A percentile compares a stretch with the other conserved stretches of the same genome.
phyloP scores from a whole-genome alignment of 257 asterid species.

The Solanum chilense region DNA sequence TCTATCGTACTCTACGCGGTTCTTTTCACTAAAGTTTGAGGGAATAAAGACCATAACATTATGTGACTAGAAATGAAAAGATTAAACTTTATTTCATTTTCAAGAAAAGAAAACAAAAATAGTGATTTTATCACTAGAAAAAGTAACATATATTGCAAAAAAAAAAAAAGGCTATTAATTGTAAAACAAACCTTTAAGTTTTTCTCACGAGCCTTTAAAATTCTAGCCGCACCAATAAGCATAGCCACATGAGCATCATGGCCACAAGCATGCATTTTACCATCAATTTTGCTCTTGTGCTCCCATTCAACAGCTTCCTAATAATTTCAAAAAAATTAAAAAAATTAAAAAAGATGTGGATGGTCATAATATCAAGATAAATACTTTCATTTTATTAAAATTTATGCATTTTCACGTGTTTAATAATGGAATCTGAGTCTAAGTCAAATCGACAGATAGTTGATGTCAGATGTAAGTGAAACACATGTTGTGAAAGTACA shows the following conservation, averaged over 20 bases:
- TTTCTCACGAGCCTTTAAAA: constrained; percentile 41
- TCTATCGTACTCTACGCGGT: background rate
- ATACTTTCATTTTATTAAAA: background rate
- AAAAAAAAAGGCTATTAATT: background rate
- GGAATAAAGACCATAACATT: background rate
- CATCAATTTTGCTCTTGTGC: constrained; percentile 51
- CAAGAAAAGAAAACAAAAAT: background rate
- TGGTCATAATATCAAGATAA: background rate
- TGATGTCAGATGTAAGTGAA: background rate
- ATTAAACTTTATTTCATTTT: background rate
- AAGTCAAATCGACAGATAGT: too few relatives aligned
- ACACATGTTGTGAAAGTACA: background rate
- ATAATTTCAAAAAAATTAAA: background rate
- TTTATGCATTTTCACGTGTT: background rate
- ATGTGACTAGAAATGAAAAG: background rate
- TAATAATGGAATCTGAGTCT: background rate
- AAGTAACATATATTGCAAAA: background rate
- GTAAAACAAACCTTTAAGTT: constrained; percentile 37
- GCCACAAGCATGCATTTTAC: constrained; percentile 81
- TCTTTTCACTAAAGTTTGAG: background rate
- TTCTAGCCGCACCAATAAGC: constrained; percentile 65
- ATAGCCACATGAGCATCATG: constrained; percentile 74
- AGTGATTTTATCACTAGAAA: background rate
- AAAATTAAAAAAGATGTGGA: too few relatives aligned
- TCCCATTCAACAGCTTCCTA: constrained; percentile 76